phyloP scores from a whole-genome alignment of 2,329 filamentous ascomycete species.

The Xylaria digitata region DNA sequence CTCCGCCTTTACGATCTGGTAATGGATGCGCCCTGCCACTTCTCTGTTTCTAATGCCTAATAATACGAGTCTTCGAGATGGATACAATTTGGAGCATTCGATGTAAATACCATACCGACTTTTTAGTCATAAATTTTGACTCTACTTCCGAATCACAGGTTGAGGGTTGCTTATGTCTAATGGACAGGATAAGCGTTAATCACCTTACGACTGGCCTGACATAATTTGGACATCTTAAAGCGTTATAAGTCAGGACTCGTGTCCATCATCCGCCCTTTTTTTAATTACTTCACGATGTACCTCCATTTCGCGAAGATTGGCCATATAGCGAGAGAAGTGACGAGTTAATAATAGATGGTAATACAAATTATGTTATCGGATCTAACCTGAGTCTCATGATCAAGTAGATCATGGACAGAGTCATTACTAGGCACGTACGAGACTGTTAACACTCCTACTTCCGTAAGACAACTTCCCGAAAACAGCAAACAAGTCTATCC shows the following conservation, averaged over 20 bases:
- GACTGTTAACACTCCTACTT: no score
- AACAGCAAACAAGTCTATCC: not conserved
- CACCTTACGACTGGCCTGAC: not conserved
- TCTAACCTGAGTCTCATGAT: not conserved
- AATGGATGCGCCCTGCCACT: no score
- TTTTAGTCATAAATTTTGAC: not conserved
- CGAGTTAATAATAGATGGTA: not conserved
- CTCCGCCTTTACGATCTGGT: slow-evolving; percentile 12
- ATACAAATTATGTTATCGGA: not conserved
- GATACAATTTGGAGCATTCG: not conserved
- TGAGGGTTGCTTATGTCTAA: not conserved
- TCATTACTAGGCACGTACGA: not conserved
- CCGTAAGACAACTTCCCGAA: not conserved
- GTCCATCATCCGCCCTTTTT: not conserved
- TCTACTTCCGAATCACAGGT: no score
- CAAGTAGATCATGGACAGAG: not conserved
- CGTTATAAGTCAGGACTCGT: not conserved
- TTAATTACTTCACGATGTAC: not conserved
- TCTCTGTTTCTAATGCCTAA: no score
- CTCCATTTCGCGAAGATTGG: not conserved
- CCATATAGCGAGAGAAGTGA: not conserved
- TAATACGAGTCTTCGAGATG: not conserved
- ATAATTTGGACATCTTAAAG: not conserved
- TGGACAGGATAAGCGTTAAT: not conserved
- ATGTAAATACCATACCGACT: not conserved